A percentile compares a stretch with the other conserved stretches of the same genome.
Conservation (phyloP, 2,329 filamentous ascomycete genomes). For the Fusarium sp. region DNA sequence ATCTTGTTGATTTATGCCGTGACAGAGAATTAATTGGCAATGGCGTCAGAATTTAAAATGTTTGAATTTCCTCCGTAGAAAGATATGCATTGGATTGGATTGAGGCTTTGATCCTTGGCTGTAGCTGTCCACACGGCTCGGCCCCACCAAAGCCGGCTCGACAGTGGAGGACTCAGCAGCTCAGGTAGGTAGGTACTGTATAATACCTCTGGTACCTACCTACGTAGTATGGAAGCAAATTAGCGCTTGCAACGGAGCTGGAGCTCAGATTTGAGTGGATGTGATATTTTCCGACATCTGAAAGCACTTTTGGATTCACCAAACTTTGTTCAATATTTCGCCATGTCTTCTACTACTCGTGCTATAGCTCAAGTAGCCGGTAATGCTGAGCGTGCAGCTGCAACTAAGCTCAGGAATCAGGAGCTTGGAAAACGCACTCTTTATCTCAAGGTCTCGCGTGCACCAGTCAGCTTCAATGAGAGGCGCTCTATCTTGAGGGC, state of each 20-base stretch:
- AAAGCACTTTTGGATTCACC: slow-evolving; percentile 1
- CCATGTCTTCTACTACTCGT: not conserved
- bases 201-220: not conserved
- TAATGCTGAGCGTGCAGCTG: slow-evolving; percentile 1
- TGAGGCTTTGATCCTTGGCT: not conserved
- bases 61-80: not conserved
- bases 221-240: no score
- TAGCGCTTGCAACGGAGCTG: not conserved
- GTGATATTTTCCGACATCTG: slow-evolving; percentile 6
- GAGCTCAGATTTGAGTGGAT: slow-evolving; percentile 12
- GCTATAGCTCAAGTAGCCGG: not conserved
- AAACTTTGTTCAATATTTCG: not conserved
- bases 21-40: not conserved
- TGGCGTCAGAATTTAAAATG: slow-evolving; percentile 4
- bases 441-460: slow-evolving; percentile 65
- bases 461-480: slow-evolving; percentile 66
- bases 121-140: slow-evolving; percentile 23
- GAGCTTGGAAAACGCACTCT: slow-evolving; percentile 49
- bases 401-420: slow-evolving; percentile 3
- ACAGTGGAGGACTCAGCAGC: slow-evolving; percentile 25
- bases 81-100: not conserved
- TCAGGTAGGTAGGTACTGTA: not conserved
- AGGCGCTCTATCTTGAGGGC: slow-evolving; percentile 67
- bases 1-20: not conserved
- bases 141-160: slow-evolving; percentile 40